Conservation (phyloP, 2,329 filamentous ascomycete species). For the Magnaporthiopsis incrustans region DNA sequence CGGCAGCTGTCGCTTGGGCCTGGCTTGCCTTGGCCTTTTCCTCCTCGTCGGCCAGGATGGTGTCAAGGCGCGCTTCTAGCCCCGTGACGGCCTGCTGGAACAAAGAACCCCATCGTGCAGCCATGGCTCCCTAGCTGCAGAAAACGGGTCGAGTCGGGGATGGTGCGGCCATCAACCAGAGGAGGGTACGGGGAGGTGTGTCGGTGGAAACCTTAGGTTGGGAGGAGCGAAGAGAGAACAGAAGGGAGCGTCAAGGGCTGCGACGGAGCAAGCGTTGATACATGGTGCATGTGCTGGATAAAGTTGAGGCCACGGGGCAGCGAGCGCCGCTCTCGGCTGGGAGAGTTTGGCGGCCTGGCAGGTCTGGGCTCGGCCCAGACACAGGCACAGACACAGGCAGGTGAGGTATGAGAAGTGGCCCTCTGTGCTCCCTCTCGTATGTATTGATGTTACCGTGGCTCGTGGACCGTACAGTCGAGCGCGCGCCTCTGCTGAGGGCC, state of each 20-base stretch:
- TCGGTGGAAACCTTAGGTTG: too few species aligned
- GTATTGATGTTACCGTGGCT: neutral
- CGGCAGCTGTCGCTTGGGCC: constrained; percentile 19
- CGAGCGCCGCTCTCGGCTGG: neutral
- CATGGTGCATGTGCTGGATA: neutral
- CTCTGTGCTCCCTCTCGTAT: neutral
- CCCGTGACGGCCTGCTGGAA: constrained; percentile 87
- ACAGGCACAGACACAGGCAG: neutral
- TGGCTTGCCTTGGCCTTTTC: constrained; percentile 26
- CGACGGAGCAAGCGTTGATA: neutral
- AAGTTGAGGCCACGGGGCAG: neutral
- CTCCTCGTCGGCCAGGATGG: constrained; percentile 76
- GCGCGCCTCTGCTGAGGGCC: neutral
- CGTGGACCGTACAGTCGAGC: neutral
- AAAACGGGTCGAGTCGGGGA: neutral
- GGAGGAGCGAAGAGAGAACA: neutral
- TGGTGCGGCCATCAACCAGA: neutral
- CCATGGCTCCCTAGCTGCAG: constrained; percentile 29
- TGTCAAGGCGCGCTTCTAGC: constrained; percentile 87
- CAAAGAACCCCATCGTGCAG: constrained; percentile 68
- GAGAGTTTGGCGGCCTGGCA: neutral
- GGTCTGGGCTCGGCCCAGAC: neutral
- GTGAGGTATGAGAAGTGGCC: neutral
- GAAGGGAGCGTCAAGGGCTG: neutral
- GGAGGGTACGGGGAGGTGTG: neutral